Conservation (phyloP, 2,329 filamentous ascomycete genomes). For the Pseudopyrenochaeta lycopersici region DNA sequence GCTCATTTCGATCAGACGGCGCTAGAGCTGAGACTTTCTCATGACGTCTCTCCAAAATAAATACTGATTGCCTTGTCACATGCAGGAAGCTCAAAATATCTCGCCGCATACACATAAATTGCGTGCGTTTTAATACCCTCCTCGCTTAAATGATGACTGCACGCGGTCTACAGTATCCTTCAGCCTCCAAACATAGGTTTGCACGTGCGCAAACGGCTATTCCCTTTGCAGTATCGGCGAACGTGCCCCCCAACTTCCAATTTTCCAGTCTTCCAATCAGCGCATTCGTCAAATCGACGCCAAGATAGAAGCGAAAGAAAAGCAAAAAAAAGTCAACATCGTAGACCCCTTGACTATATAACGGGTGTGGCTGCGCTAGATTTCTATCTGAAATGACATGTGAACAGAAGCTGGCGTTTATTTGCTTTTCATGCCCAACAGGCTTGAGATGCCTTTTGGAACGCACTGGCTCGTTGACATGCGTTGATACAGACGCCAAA, state of each 20-base stretch:
- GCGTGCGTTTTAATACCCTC: background rate
- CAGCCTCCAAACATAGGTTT: too few species aligned
- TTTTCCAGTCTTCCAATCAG: background rate
- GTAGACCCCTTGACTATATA: conserved; percentile 1
- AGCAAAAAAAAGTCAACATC: background rate
- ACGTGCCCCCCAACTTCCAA: background rate
- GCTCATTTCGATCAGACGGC: too few species aligned
- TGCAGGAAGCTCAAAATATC: too few species aligned
- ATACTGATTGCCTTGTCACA: too few species aligned
- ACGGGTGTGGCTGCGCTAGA: conserved; percentile 9
- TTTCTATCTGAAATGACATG: background rate
- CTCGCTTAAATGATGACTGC: background rate
- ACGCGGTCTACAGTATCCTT: too few species aligned
- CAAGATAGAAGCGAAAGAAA: background rate
- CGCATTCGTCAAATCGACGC: conserved; percentile 1
- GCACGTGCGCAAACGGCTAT: background rate
- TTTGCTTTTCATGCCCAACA: conserved; percentile 6
- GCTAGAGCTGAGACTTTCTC: too few species aligned
- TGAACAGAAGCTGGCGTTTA: background rate
- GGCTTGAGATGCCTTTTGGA: background rate
- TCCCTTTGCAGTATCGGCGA: background rate
- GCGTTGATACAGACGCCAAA: background rate
- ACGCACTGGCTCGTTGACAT: conserved; percentile 2
- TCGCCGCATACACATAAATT: too few species aligned
- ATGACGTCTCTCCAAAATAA: too few species aligned